A percentile compares a stretch with the other conserved stretches of the same genome.
Conservation (phyloP, 768 basidiomycete species). For the Auriscalpium vulgare region DNA sequence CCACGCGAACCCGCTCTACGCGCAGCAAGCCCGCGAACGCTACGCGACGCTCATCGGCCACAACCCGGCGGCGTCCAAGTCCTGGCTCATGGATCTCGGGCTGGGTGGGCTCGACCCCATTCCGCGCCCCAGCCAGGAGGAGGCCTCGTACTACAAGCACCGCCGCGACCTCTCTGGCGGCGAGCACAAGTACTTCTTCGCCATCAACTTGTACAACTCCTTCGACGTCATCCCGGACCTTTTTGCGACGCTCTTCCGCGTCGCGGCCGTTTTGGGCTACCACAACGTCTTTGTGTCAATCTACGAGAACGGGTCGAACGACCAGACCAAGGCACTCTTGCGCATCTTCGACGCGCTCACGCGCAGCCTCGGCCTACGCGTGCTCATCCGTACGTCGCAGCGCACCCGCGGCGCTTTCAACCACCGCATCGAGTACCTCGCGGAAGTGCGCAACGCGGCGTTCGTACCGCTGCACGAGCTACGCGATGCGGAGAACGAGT, state of each 20-base stretch:
- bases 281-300: slow-evolving; percentile 98
- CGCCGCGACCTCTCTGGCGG: slow-evolving; percentile 31
- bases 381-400: slow-evolving; percentile 88
- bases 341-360: slow-evolving; percentile 93
- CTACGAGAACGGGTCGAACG: slow-evolving; percentile 98
- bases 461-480: slow-evolving; percentile 94
- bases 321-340: slow-evolving; percentile 96
- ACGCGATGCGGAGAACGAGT: slow-evolving; percentile 84
- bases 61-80: slow-evolving; percentile 44
- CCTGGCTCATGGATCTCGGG: slow-evolving; percentile 58
- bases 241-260: slow-evolving; percentile 92
- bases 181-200: slow-evolving; percentile 98
- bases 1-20: slow-evolving; percentile 75
- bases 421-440: slow-evolving; percentile 99
- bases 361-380: slow-evolving; percentile 80
- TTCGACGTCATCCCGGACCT: slow-evolving; percentile 98
- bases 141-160: slow-evolving; percentile 25
- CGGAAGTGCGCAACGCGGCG: slow-evolving; percentile 98
- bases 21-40: slow-evolving; percentile 76
- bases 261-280: slow-evolving; percentile 86
- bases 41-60: slow-evolving; percentile 83
- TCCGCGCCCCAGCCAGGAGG: slow-evolving; percentile 34
- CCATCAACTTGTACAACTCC: slow-evolving; percentile 99
- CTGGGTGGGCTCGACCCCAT: slow-evolving; percentile 18
- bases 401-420: slow-evolving; percentile 94